Evolutionary conservation across 2,329 filamentous ascomycete genomes (phyloP).

Genomic region (Penicillium sp.): DNA sequence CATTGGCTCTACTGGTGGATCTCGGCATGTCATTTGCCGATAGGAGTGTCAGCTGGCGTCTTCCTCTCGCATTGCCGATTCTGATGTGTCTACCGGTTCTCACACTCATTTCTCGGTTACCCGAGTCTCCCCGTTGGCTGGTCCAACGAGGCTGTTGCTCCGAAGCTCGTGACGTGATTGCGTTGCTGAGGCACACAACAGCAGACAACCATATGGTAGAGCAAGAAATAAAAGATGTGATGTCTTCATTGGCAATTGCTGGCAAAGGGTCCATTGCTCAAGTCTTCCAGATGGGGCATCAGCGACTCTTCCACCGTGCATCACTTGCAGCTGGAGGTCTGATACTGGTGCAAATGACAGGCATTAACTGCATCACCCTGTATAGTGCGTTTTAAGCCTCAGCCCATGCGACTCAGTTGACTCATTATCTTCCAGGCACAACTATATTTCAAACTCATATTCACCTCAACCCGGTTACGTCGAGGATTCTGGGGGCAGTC

Average conservation of each 20-base stretch:
- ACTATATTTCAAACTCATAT: slow-evolving; percentile 20
- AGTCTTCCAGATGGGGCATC: slow-evolving; percentile 19
- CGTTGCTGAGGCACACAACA: slow-evolving; percentile 7
- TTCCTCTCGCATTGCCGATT: slow-evolving; percentile 15
- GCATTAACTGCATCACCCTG: slow-evolving; percentile 16
- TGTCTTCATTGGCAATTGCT: slow-evolving; percentile 10
- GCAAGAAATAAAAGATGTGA: slow-evolving; percentile 11
- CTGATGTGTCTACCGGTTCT: slow-evolving; percentile 12
- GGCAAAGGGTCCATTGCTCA: slow-evolving; percentile 8
- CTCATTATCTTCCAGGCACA: slow-evolving; percentile 9
- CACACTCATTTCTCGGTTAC: slow-evolving; percentile 7
- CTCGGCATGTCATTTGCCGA: slow-evolving; percentile 16
- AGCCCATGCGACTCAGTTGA: neutral
- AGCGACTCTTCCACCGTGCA: slow-evolving; percentile 17
- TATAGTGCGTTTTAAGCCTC: slow-evolving; percentile 12
- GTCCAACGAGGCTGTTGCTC: slow-evolving; percentile 2
- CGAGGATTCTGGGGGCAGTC: slow-evolving; percentile 12
- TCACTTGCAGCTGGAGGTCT: slow-evolving; percentile 11
- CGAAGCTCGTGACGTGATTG: slow-evolving; percentile 13
- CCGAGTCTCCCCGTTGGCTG: slow-evolving; percentile 21
- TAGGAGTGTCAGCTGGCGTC: slow-evolving; percentile 14
- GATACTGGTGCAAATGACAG: slow-evolving; percentile 17
- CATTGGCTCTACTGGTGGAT: slow-evolving; percentile 13
- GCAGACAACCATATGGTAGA: slow-evolving; percentile 1
- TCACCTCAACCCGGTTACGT: slow-evolving; percentile 9